phyloP scores from a whole-genome alignment of 139 green algal genomes.

The Zygnema cylindricum region DNA sequence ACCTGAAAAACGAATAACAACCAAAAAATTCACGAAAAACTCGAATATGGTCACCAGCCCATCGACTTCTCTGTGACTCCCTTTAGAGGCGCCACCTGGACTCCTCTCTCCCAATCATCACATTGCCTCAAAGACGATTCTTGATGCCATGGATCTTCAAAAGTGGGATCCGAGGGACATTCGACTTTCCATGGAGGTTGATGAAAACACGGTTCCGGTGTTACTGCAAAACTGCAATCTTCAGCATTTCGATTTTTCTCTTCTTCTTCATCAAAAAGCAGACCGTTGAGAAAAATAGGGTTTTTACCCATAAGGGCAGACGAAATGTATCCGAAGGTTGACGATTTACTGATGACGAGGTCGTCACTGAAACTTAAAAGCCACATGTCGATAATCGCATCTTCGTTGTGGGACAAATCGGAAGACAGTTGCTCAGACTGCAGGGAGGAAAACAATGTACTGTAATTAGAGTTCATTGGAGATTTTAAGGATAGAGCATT shows the following conservation, averaged over 20 bases:
- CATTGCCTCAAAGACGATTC: background rate
- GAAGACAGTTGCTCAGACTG: background rate
- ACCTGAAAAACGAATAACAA: too few species aligned
- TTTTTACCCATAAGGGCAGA: background rate
- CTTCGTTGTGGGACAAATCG: constrained; percentile 14
- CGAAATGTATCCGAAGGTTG: constrained; percentile 45
- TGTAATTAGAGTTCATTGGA: too few species aligned
- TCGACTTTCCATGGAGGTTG: constrained; percentile 1
- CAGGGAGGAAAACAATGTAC: too few species aligned
- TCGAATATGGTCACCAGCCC: background rate
- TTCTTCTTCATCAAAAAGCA: background rate
- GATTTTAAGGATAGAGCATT: too few species aligned
- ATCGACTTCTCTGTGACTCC: background rate
- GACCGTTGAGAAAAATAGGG: background rate
- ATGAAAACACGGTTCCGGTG: constrained; percentile 39
- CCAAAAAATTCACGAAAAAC: too few species aligned
- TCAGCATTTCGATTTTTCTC: background rate
- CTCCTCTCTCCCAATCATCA: background rate
- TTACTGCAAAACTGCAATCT: background rate
- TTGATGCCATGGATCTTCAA: background rate
- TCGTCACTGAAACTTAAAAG: constrained; percentile 34
- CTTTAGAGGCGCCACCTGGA: background rate
- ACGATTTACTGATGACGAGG: constrained; percentile 33
- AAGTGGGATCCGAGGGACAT: background rate
- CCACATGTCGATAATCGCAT: constrained; percentile 45